phyloP scores from a whole-genome alignment of 1,139 yeast species.

The Tardiomyces depauwii region DNA sequence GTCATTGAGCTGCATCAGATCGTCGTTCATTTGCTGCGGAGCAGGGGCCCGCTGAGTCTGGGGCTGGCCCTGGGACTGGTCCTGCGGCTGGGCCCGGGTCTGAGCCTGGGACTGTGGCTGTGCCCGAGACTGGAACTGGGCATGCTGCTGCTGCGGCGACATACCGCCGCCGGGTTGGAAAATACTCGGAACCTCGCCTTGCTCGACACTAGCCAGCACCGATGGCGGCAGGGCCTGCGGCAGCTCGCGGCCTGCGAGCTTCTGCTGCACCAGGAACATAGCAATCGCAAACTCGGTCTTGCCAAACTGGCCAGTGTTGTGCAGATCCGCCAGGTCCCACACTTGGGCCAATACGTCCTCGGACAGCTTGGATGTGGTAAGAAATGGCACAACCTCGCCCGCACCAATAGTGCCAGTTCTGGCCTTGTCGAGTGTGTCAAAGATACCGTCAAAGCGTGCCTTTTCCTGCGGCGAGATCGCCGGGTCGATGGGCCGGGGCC shows the following conservation, averaged over 20 bases:
- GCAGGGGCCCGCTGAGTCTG: neutral
- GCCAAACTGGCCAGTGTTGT: conserved; percentile 74
- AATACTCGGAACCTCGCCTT: neutral
- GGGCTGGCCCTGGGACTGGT: neutral
- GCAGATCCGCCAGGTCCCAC: conserved; percentile 92
- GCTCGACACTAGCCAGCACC: conserved; percentile 10
- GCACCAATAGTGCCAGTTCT: conserved; percentile 53
- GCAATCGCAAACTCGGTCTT: conserved; percentile 85
- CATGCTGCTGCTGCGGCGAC: neutral
- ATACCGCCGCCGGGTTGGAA: conserved; percentile 7
- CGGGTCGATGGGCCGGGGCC: neutral
- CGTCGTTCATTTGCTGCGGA: conserved; percentile 11
- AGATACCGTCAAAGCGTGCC: conserved; percentile 68
- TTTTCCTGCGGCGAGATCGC: conserved; percentile 52
- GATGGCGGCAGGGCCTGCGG: conserved; percentile 41
- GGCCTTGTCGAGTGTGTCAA: conserved; percentile 61
- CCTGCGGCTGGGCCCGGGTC: conserved; percentile 9
- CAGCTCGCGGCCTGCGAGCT: conserved; percentile 60
- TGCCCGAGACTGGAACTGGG: conserved; percentile 6
- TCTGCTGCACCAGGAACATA: conserved; percentile 81
- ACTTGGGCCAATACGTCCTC: conserved; percentile 80
- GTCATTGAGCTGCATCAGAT: conserved; percentile 27
- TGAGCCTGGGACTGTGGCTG: conserved; percentile 9
- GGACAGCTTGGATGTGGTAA: conserved; percentile 75
- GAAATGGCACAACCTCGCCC: conserved; percentile 71